These are phyloP conservation scores for Schoenoplectus triqueter DNA, from an alignment of 202 grass and related monocot species.

Conservation along the genomic window DNA sequence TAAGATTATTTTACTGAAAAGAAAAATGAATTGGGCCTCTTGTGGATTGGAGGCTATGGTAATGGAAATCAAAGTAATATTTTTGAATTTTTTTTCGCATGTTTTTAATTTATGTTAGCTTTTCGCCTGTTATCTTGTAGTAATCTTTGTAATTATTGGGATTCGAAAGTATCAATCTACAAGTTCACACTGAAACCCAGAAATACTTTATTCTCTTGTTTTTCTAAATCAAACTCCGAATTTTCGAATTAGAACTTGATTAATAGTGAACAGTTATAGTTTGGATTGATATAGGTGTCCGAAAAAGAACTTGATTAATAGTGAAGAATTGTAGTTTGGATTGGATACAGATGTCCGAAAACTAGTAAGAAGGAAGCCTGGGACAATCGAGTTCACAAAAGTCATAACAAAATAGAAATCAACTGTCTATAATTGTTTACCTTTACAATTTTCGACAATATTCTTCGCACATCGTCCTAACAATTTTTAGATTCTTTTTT, in stretches of 20 bases:
- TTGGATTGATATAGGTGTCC: neutral
- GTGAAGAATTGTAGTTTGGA: too few relatives aligned
- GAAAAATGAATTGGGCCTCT: neutral
- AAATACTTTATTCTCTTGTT: too few relatives aligned
- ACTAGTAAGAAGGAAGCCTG: neutral
- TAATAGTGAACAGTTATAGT: neutral
- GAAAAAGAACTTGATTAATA: too few relatives aligned
- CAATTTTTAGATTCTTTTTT: too few relatives aligned
- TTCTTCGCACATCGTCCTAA: neutral
- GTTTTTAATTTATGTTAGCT: too few relatives aligned
- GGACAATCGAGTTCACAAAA: neutral
- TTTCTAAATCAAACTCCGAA: too few relatives aligned
- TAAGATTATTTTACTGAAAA: slow-evolving; percentile 12
- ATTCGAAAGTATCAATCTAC: too few relatives aligned
- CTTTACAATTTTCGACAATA: neutral
- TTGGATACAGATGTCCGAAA: neutral
- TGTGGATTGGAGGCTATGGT: too few relatives aligned
- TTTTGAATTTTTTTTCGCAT: too few relatives aligned
- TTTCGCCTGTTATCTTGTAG: too few relatives aligned
- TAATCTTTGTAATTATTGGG: too few relatives aligned
- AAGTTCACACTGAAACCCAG: too few relatives aligned
- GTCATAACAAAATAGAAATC: neutral
- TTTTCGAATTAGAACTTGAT: neutral
- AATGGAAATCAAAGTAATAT: neutral
- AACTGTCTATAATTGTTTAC: neutral